A percentile compares a stretch with the other conserved stretches of the same genome.
phyloP scores from a whole-genome alignment of 2,329 filamentous ascomycete species.

The Lachnum nothofagi region DNA sequence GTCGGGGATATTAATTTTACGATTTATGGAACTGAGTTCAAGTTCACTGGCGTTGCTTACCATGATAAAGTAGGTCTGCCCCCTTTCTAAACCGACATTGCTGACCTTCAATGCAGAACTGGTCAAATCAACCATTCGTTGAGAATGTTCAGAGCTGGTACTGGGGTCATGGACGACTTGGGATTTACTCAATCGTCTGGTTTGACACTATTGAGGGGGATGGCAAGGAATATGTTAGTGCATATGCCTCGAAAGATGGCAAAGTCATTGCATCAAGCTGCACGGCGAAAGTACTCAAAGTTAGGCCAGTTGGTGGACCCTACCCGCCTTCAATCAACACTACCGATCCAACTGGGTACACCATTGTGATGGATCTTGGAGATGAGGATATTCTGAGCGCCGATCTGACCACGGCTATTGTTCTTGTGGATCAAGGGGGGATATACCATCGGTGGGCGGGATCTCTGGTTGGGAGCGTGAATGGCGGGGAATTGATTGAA shows the following conservation, averaged over 20 bases:
- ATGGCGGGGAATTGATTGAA: background rate
- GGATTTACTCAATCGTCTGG: constrained; percentile 42
- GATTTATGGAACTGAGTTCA: constrained; percentile 27
- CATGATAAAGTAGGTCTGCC: constrained; percentile 39
- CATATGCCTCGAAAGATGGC: constrained; percentile 32
- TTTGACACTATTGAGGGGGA: constrained; percentile 33
- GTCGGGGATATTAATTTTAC: constrained; percentile 27
- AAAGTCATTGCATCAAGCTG: constrained; percentile 30
- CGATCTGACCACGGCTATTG: background rate
- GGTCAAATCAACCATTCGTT: constrained; percentile 37
- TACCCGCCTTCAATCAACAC: constrained; percentile 1
- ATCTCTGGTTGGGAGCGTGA: background rate
- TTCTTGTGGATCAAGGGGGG: background rate
- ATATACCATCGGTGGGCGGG: constrained; percentile 4
- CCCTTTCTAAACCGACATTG: background rate
- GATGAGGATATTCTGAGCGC: constrained; percentile 1
- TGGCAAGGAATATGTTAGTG: constrained; percentile 25
- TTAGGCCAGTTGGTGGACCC: constrained; percentile 15
- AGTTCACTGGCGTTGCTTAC: constrained; percentile 38
- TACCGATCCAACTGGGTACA: background rate
- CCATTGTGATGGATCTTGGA: constrained; percentile 4
- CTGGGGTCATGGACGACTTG: constrained; percentile 42
- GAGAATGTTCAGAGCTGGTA: constrained; percentile 36
- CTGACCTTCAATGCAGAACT: constrained; percentile 34
- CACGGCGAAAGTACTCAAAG: constrained; percentile 5